A percentile compares a stretch with the other conserved stretches of the same genome.
Conservation (phyloP, 495 filamentous ascomycete genomes). For the Annulohypoxylon maeteangense region DNA sequence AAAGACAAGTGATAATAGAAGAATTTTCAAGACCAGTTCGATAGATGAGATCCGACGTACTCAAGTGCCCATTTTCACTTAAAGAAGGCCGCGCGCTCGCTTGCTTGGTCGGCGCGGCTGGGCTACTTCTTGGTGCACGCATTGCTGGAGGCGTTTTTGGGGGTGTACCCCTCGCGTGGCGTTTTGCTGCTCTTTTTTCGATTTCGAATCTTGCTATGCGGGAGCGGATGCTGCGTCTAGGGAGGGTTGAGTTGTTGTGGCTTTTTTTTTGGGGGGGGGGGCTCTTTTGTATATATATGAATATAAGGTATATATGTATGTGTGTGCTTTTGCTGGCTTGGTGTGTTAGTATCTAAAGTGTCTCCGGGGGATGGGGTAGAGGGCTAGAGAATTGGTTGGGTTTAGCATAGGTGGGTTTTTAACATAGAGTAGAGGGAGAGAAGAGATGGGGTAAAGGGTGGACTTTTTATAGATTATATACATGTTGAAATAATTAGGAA, state of each 20-base stretch:
- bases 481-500: neutral
- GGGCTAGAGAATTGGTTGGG: neutral
- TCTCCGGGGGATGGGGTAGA: neutral
- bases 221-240: neutral
- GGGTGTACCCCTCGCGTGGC: constrained; percentile 10
- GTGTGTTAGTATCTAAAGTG: neutral
- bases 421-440: neutral
- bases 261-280: too few relatives aligned
- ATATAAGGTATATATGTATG: neutral
- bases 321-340: too few relatives aligned
- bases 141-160: constrained; percentile 45
- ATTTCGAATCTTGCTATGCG: neutral
- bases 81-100: neutral
- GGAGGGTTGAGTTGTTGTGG: neutral
- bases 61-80: neutral
- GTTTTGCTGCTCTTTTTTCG: neutral
- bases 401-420: neutral
- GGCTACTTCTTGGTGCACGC: constrained; percentile 7
- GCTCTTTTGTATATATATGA: constrained; percentile 7
- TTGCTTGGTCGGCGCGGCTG: constrained; percentile 6
- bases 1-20: constrained; percentile 7
- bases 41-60: constrained; percentile 26
- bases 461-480: neutral
- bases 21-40: constrained; percentile 22
- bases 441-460: neutral